These are phyloP conservation scores for Striga hermonthica DNA, from an alignment of 305 asterid genomes.

Conservation along the genomic window DNA sequence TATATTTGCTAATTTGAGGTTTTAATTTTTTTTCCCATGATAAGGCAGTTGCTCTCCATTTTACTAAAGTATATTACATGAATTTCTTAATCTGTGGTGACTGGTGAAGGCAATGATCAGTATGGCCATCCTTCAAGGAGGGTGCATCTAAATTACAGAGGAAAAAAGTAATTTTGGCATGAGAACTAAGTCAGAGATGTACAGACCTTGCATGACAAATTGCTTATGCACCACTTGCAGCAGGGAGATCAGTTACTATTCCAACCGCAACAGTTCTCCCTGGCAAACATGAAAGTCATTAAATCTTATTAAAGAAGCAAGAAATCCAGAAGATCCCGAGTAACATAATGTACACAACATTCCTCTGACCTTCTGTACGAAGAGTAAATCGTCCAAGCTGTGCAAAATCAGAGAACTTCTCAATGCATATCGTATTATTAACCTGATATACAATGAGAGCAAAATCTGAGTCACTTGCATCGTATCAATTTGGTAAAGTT, in stretches of 20 bases:
- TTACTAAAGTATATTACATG: too few species aligned
- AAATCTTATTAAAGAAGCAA: conserved; percentile 14
- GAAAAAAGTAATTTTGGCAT: too few species aligned
- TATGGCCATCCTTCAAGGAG: too few species aligned
- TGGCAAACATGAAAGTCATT: conserved; percentile 29
- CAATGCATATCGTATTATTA: conserved; percentile 69
- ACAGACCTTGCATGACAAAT: conserved; percentile 38
- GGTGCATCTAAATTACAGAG: too few species aligned
- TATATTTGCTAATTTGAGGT: too few species aligned
- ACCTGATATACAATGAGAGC: conserved; percentile 49
- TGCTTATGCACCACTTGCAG: conserved; percentile 37
- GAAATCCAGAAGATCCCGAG: conserved; percentile 13
- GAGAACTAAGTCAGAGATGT: conserved; percentile 13
- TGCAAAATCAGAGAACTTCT: conserved; percentile 69
- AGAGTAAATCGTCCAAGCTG: conserved; percentile 95
- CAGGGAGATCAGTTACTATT: conserved; percentile 54
- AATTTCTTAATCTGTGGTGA: too few species aligned
- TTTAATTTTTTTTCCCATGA: too few species aligned
- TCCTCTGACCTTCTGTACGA: conserved; percentile 75
- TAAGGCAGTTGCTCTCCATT: too few species aligned
- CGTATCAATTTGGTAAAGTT: too few species aligned
- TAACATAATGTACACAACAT: conserved; percentile 13
- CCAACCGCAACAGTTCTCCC: conserved; percentile 95
- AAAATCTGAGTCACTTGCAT: conserved; percentile 8
- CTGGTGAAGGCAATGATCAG: too few species aligned